These are phyloP conservation scores for Parathielavia appendiculata DNA, from an alignment of 495 filamentous ascomycete genomes.

Conservation along the genomic window DNA sequence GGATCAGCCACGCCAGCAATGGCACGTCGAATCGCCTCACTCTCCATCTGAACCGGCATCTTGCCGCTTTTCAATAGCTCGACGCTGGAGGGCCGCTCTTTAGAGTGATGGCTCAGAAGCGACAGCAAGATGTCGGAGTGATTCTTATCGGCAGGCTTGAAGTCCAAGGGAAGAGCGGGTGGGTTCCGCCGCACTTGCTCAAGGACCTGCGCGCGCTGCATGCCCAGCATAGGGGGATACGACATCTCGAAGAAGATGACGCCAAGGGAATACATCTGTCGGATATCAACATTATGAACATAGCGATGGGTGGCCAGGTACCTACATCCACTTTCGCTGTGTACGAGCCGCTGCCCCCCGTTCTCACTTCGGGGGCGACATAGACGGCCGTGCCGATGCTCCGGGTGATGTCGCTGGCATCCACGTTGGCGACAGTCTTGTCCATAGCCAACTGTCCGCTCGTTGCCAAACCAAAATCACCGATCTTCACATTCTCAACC, in stretches of 20 bases:
- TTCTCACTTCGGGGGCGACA: conserved; percentile 84
- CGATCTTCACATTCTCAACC: conserved; percentile 84
- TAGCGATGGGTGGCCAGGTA: conserved; percentile 13
- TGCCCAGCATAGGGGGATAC: conserved; percentile 69
- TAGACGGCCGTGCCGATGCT: conserved; percentile 95
- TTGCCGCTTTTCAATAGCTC: conserved; percentile 85
- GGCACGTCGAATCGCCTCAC: conserved; percentile 78
- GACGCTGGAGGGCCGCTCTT: conserved; percentile 73
- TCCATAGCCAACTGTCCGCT: conserved; percentile 67
- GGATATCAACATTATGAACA: conserved; percentile 10
- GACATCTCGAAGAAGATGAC: conserved; percentile 99
- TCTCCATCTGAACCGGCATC: conserved; percentile 84
- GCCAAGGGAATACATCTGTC: conserved; percentile 88
- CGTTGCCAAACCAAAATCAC: conserved; percentile 93
- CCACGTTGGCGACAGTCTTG: conserved; percentile 57
- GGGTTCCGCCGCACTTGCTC: conserved; percentile 62
- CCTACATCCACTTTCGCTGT: conserved; percentile 88
- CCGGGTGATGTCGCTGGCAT: conserved; percentile 57
- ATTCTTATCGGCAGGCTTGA: conserved; percentile 67
- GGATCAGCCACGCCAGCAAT: conserved; percentile 75
- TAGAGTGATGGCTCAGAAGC: conserved; percentile 73
- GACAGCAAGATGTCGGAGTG: conserved; percentile 71
- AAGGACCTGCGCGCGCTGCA: conserved; percentile 81
- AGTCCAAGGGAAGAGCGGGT: conserved; percentile 65
- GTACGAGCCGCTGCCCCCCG: conserved; percentile 67